Percentiles rank a stretch among this genome's conserved stretches.
Conservation (phyloP, 2,329 filamentous ascomycete genomes). For the Hypoxylon sp. region DNA sequence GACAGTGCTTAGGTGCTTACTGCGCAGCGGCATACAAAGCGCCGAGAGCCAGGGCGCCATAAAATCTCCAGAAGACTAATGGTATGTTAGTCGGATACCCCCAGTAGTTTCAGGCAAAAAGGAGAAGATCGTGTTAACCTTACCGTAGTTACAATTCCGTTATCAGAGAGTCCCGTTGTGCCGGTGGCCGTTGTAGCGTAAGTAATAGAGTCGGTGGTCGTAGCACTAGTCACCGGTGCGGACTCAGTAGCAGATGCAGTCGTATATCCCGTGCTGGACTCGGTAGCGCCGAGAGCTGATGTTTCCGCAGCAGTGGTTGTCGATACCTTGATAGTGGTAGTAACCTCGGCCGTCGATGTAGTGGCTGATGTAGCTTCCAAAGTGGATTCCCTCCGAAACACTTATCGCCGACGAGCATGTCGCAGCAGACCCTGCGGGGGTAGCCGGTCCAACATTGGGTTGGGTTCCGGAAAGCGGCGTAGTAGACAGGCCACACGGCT, state of each 20-base stretch:
- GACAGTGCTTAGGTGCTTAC: too few relatives aligned
- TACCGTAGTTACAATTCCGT: slow-evolving; percentile 35
- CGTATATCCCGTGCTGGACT: slow-evolving; percentile 10
- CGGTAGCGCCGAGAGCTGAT: slow-evolving; percentile 4
- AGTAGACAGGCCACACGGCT: slow-evolving; percentile 47
- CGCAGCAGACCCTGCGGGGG: slow-evolving; percentile 25
- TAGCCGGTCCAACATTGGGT: slow-evolving; percentile 37
- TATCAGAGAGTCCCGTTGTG: slow-evolving; percentile 11
- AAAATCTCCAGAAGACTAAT: slow-evolving; percentile 36
- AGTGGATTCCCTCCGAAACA: background rate
- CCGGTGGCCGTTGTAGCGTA: slow-evolving; percentile 19
- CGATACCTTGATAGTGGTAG: too few relatives aligned
- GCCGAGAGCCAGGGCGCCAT: slow-evolving; percentile 35
- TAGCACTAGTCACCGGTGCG: slow-evolving; percentile 1
- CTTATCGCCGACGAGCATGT: background rate
- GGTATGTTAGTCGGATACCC: slow-evolving; percentile 11
- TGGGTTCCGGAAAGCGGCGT: slow-evolving; percentile 38
- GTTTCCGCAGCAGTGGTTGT: slow-evolving; percentile 5
- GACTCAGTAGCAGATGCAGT: slow-evolving; percentile 17
- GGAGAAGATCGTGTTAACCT: background rate
- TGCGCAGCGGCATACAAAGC: slow-evolving; percentile 30
- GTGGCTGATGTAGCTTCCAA: slow-evolving; percentile 8
- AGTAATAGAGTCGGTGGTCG: slow-evolving; percentile 1
- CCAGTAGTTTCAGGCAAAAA: background rate
- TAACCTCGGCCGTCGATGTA: too few relatives aligned